Evolutionary conservation across 148 eudicot species (phyloP).

Genomic region (Linanthus parryae): DNA sequence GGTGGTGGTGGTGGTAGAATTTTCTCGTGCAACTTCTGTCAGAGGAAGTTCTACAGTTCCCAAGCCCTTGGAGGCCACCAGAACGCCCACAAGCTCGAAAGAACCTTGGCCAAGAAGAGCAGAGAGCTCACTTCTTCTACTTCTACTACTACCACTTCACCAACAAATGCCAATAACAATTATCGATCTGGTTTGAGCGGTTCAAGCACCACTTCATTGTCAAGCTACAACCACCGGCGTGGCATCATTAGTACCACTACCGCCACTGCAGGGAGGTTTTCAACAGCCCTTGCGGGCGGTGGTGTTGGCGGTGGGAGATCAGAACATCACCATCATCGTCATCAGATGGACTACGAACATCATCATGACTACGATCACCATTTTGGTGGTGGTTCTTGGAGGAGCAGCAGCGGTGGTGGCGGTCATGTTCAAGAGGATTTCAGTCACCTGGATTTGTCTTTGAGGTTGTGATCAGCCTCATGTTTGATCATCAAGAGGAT

Average conservation of each 20-base stretch:
- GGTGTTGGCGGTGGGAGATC: background rate
- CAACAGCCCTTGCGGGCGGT: too few species aligned
- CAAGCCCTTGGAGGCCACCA: slow-evolving; percentile 91
- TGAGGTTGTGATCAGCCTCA: slow-evolving; percentile 11
- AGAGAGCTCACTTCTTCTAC: slow-evolving; percentile 25
- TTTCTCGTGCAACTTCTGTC: slow-evolving; percentile 64
- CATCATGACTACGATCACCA: too few species aligned
- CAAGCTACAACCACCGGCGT: slow-evolving; percentile 10
- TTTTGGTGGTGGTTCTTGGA: too few species aligned
- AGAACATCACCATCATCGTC: too few species aligned
- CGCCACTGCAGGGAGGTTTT: slow-evolving; percentile 2
- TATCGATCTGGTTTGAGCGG: too few species aligned
- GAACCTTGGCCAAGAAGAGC: slow-evolving; percentile 69
- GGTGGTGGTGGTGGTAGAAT: slow-evolving; percentile 33
- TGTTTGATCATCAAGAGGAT: too few species aligned
- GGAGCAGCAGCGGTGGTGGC: slow-evolving; percentile 12
- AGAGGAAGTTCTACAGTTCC: slow-evolving; percentile 61
- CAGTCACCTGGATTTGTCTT: slow-evolving; percentile 39
- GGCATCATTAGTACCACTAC: background rate
- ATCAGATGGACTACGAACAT: too few species aligned
- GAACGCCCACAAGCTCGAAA: slow-evolving; percentile 74
- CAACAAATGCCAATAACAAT: too few species aligned
- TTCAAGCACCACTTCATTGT: slow-evolving; percentile 10
- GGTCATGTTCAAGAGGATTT: slow-evolving; percentile 30
- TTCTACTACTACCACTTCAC: too few species aligned